Evolutionary conservation across 805 yeast species (phyloP).

Genomic region (Millerozyma acaciae): DNA sequence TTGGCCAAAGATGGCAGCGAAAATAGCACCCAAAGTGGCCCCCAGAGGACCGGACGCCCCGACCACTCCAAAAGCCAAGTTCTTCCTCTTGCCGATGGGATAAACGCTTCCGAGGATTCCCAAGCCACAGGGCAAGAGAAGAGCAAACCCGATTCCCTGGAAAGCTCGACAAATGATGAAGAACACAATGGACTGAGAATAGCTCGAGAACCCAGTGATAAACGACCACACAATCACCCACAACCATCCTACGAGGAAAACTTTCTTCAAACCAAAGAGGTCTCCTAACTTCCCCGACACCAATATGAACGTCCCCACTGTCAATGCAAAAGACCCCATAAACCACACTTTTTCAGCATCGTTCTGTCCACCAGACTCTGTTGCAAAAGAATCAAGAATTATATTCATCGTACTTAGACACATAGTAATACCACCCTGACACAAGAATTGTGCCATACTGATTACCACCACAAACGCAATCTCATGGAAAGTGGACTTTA

Average conservation of each 20-base stretch:
- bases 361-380: slow-evolving; percentile 3
- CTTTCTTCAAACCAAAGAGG: slow-evolving; percentile 56
- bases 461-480: slow-evolving; percentile 17
- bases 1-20: slow-evolving; percentile 47
- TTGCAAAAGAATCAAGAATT: slow-evolving; percentile 23
- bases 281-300: slow-evolving; percentile 72
- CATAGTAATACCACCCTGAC: slow-evolving; percentile 38
- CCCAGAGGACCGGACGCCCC: slow-evolving; percentile 67
- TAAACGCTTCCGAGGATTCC: slow-evolving; percentile 49
- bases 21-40: slow-evolving; percentile 50
- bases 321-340: slow-evolving; percentile 65
- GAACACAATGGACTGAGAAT: slow-evolving; percentile 45
- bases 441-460: slow-evolving; percentile 32
- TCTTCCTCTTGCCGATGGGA: slow-evolving; percentile 44
- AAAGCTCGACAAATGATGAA: slow-evolving; percentile 55
- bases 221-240: slow-evolving; percentile 58
- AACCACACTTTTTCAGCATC: slow-evolving; percentile 51
- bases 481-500: slow-evolving; percentile 23
- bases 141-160: slow-evolving; percentile 64
- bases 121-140: slow-evolving; percentile 55
- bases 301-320: slow-evolving; percentile 70
- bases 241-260: slow-evolving; percentile 52
- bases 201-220: slow-evolving; percentile 55
- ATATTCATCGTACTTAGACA: slow-evolving; percentile 36
- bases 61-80: slow-evolving; percentile 51